Conservation (phyloP, 164 flowering plant species). For the Sedum album region DNA sequence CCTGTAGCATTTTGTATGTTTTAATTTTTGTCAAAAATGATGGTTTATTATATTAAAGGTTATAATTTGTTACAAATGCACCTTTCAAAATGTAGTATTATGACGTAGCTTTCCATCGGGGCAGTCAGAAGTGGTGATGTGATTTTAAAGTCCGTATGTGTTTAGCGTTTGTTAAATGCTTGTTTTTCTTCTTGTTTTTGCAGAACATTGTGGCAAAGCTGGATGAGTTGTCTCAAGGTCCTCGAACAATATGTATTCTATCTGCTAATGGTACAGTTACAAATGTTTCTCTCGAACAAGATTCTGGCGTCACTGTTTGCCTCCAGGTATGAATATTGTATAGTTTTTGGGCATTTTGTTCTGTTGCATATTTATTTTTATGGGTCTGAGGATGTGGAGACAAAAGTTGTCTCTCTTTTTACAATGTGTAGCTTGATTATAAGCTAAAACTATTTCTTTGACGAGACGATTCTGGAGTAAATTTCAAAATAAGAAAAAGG, state of each 20-base stretch:
- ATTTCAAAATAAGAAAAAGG: background rate
- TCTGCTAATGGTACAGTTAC: slow-evolving; percentile 76
- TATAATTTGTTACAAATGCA: background rate
- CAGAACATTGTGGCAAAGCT: slow-evolving; percentile 79
- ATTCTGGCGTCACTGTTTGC: slow-evolving; percentile 53
- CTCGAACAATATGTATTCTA: slow-evolving; percentile 76
- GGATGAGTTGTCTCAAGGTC: slow-evolving; percentile 63
- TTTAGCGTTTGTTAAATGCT: too few relatives aligned
- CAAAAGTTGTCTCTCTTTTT: too few relatives aligned
- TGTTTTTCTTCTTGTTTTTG: slow-evolving; percentile 7
- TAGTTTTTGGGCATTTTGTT: background rate
- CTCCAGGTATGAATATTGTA: slow-evolving; percentile 64
- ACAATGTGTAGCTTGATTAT: too few relatives aligned
- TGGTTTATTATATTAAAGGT: background rate
- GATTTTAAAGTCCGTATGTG: too few relatives aligned
- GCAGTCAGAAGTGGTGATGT: background rate
- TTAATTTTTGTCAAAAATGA: background rate
- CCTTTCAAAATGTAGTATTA: too few relatives aligned
- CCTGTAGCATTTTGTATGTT: background rate
- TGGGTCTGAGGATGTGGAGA: background rate
- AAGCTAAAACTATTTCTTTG: too few relatives aligned
- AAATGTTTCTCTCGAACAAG: slow-evolving; percentile 72
- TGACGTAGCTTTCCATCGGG: background rate
- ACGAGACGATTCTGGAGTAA: background rate
- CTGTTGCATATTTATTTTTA: too few relatives aligned